phyloP scores from a whole-genome alignment of 306 rosid species.

The Heteromeles arbutifolia region DNA sequence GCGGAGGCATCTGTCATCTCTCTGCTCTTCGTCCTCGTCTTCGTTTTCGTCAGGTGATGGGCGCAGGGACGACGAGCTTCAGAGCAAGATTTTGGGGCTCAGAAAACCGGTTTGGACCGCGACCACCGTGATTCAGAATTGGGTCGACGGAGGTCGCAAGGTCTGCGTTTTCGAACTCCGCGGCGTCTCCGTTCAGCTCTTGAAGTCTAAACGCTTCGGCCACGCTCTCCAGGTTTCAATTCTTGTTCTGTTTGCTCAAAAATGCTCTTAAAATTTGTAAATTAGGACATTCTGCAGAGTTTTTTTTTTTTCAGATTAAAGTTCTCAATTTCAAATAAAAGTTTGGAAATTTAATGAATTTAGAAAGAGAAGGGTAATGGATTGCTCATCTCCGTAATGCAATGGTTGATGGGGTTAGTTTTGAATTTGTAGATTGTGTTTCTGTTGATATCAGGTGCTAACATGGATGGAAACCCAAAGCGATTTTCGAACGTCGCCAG shows the following conservation, averaged over 20 bases:
- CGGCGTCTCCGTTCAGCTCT: slow-evolving; percentile 28
- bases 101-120: slow-evolving; percentile 19
- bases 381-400: not conserved
- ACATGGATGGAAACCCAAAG: slow-evolving; percentile 55
- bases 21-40: slow-evolving; percentile 2
- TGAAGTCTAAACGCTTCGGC: slow-evolving; percentile 44
- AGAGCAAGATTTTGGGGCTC: slow-evolving; percentile 28
- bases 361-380: not conserved
- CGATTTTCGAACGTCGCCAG: slow-evolving; percentile 24
- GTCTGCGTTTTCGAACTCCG: slow-evolving; percentile 50
- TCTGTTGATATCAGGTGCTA: slow-evolving; percentile 36
- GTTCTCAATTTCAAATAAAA: not conserved
- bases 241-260: not conserved
- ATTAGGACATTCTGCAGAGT: not conserved
- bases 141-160: slow-evolving; percentile 32
- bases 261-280: not conserved
- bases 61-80: slow-evolving; percentile 15
- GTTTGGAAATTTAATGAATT: not conserved
- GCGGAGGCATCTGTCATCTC: slow-evolving; percentile 13
- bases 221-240: slow-evolving; percentile 58
- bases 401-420: not conserved
- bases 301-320: not conserved
- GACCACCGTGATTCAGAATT: slow-evolving; percentile 35
- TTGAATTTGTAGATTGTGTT: not conserved
- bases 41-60: slow-evolving; percentile 7